Percentiles rank a stretch among this genome's conserved stretches.
These are phyloP conservation scores for Tremella yokohamensis DNA, from an alignment of 768 basidiomycete genomes.

Conservation along the genomic window DNA sequence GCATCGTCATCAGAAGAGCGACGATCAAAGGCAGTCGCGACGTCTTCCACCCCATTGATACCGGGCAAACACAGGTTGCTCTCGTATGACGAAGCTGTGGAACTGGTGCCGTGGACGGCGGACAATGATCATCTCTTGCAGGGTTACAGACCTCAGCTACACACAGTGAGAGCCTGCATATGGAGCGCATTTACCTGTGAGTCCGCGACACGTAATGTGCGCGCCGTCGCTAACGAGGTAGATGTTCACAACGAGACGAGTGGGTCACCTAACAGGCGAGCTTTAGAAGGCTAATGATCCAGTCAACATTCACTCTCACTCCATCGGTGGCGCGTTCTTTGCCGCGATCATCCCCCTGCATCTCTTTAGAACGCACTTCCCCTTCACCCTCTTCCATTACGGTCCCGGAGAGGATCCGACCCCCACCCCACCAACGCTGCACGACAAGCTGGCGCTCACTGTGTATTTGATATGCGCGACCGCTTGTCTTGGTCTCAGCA, in stretches of 20 bases:
- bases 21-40: neutral
- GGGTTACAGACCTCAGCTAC: conserved; percentile 39
- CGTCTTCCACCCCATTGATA: neutral
- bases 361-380: conserved; percentile 50
- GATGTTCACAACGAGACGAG: conserved; percentile 50
- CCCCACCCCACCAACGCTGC: conserved; percentile 56
- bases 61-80: conserved; percentile 10
- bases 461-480: conserved; percentile 69
- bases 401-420: conserved; percentile 10
- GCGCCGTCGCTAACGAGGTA: conserved; percentile 13
- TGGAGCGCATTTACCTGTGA: conserved; percentile 38
- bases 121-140: conserved; percentile 44
- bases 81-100: conserved; percentile 37
- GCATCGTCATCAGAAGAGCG: neutral
- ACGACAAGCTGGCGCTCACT: conserved; percentile 61
- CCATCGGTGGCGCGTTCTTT: conserved; percentile 64
- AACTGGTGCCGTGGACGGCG: conserved; percentile 45
- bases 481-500: conserved; percentile 69
- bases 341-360: conserved; percentile 58
- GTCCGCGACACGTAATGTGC: neutral
- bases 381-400: conserved; percentile 13
- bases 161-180: conserved; percentile 25
- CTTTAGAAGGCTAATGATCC: conserved; percentile 8
- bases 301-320: conserved; percentile 85
- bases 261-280: neutral